These are phyloP conservation scores for Camellia japonica DNA, from an alignment of 148 eudicot species.

Conservation along the genomic window DNA sequence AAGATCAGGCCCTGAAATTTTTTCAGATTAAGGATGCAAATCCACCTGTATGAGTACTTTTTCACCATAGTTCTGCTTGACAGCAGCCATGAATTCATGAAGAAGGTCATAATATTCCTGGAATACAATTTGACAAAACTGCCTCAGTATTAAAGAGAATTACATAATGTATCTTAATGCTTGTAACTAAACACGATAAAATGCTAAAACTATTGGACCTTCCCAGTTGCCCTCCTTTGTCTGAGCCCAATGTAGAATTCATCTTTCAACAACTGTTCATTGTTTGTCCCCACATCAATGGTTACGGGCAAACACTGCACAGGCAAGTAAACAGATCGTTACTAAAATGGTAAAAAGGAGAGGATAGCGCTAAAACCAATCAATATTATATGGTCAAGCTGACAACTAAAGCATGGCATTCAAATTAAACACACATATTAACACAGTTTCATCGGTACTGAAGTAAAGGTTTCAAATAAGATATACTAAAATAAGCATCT, in stretches of 20 bases:
- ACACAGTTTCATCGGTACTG: not conserved
- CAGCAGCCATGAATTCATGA: conserved; percentile 84
- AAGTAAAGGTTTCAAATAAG: conserved; percentile 1
- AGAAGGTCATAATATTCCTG: conserved; percentile 89
- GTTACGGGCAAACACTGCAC: conserved; percentile 88
- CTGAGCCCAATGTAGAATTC: conserved; percentile 87
- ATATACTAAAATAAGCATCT: not conserved
- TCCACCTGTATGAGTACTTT: conserved; percentile 85
- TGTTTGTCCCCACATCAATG: conserved; percentile 94
- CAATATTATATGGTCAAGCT: not conserved
- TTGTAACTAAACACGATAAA: conserved; percentile 3
- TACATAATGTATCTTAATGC: not conserved
- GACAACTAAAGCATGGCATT: conserved; percentile 6
- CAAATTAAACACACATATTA: not conserved
- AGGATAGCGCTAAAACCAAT: not conserved
- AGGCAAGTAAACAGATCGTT: conserved; percentile 10
- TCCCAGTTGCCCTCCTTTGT: conserved; percentile 86
- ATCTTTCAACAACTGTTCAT: conserved; percentile 65
- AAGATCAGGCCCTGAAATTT: not conserved
- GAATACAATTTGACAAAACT: conserved; percentile 7
- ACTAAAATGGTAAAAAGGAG: not conserved
- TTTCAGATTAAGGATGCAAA: not conserved
- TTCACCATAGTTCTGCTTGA: conserved; percentile 95
- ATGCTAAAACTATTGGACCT: conserved; percentile 36
- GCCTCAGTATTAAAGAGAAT: conserved; percentile 5